Base-by-base conservation (phyloP, 1,284 basidiomycete species). In the Cryptococcus sp. region DNA sequence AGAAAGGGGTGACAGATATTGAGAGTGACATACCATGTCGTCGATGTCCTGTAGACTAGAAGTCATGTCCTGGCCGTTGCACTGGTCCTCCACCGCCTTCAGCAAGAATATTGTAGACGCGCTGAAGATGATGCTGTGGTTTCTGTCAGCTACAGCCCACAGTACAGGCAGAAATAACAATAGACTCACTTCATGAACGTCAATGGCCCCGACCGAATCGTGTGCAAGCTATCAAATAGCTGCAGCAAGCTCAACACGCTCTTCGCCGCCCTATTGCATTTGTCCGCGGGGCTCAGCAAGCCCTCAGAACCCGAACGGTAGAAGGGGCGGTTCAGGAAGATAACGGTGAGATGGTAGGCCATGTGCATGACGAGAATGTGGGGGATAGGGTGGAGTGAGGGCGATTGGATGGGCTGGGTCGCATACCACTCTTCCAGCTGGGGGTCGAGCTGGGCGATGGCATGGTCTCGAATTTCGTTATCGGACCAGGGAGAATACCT, bases 281-380 rank as follows among this genome's bases (percentile, higher is more conserved):
- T 52, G 3, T 55, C 44, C 2, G 62, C 54, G 3, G 60, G 53
- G 7, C 45, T 52, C 23, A 50, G 48, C 3, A 42, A 42, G 8
- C 11, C 38, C 9, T 50, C n/a, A 1, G 46, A 40, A 16, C 7
- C 38, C 9, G 52, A 37, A 8, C 57, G 45, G 23, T 62, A 65
- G 42, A 62, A 65, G 4, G 63, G 63, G 23, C 63, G 60, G 42
- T 58, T 53, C 7, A 65, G 55, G 50, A 57, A 60, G 15, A 65
- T 58, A 15, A 39, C 39, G 9, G 62, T 56, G 12, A 65, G 56
- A 20, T 58, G 55, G 37, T 62, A 65, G 2, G 46, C 12, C 43
- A 65, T 51, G 51, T 65, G 58, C 20, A 60, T 49, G 33, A 60
- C 42, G 11, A 65, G 55, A 12, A 65, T 49, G 44, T 65, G 63